Base-by-base conservation (phyloP, 805 yeast genomes). In the Metschnikowia hibisci region DNA sequence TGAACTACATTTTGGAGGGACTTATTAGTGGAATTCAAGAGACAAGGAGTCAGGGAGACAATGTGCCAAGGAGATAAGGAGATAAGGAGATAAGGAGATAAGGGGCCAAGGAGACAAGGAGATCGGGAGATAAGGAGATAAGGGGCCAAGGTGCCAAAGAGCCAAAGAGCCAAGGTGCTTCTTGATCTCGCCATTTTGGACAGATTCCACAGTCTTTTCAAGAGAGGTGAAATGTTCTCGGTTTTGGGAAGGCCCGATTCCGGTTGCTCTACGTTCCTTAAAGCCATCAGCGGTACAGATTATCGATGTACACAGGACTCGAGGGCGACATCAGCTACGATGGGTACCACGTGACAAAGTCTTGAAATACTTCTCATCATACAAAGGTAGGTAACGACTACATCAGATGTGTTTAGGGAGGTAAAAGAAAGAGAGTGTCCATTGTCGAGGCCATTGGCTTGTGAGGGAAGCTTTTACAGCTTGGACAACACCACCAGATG, bases 271-370 rank as follows among this genome's bases (percentile, higher is more conserved):
- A 48, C 64, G 2, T 51, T 62, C 28, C 52, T 62, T 46, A 54
- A 57, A 44, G 49, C 62, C 1, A 22, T 62, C 29, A 48, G 57
- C 28, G 66, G 61, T 10, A 60, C 63, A 12, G 72, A 61, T 41
- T 52, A n/a, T 52, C 57, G 31, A 42, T 53, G 45, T 61, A 53
- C 43, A 53, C 52, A 9, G 59, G 59, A 5, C 37, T 53, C 12
- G 56, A 56, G 37, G 64, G 65, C 22, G 58, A 56, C 15, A 62
- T 84, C 45, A 54, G 69, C 6, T 84, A 82, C 55, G 86, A 81
- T 57, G 86, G 87, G 38, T 83, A 39, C 56, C 70, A 13, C 82
- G 77, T 55, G 51, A 64, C 29, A 84, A 81, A 48, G 80, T 84
- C 82, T 66, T 81, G 65, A 61, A 71, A 47, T 58, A 67, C 30